phyloP scores from a whole-genome alignment of 2,329 filamentous ascomycete genomes.

The Pestalotiopsis fici region DNA sequence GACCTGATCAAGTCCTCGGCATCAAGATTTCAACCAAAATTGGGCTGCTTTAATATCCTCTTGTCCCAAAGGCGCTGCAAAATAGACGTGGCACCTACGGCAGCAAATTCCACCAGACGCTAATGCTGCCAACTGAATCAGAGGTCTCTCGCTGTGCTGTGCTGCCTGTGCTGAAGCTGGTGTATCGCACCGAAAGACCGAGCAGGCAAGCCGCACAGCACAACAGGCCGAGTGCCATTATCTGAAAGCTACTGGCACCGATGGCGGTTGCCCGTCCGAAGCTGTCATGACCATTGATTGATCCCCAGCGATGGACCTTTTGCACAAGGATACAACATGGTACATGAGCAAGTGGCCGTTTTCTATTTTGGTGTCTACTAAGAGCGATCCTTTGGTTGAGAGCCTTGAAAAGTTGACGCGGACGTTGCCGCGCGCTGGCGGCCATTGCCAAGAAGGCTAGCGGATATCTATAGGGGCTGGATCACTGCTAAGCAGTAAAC shows the following conservation, averaged over 20 bases:
- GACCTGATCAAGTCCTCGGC: neutral
- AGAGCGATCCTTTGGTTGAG: neutral
- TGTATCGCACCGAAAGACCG: neutral
- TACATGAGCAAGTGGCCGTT: neutral
- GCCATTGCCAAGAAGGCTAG: neutral
- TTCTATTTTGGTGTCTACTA: neutral
- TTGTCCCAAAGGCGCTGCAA: neutral
- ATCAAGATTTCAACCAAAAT: neutral
- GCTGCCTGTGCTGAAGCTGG: neutral
- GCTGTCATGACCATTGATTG: too few species aligned
- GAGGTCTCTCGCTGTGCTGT: neutral
- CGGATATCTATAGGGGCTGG: neutral
- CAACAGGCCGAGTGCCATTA: neutral
- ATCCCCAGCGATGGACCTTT: too few species aligned
- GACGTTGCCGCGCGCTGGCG: neutral
- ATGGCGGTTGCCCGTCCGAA: neutral
- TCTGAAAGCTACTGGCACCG: neutral
- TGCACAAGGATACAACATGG: neutral
- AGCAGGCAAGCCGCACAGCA: neutral
- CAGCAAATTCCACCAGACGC: neutral
- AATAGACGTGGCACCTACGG: neutral
- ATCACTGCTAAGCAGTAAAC: neutral
- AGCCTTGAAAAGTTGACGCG: neutral
- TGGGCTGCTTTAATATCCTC: neutral
- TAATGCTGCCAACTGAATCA: neutral